Evolutionary conservation across 2,329 filamentous ascomycete genomes (phyloP).

Genomic region (Hymenoscyphus linearis): DNA sequence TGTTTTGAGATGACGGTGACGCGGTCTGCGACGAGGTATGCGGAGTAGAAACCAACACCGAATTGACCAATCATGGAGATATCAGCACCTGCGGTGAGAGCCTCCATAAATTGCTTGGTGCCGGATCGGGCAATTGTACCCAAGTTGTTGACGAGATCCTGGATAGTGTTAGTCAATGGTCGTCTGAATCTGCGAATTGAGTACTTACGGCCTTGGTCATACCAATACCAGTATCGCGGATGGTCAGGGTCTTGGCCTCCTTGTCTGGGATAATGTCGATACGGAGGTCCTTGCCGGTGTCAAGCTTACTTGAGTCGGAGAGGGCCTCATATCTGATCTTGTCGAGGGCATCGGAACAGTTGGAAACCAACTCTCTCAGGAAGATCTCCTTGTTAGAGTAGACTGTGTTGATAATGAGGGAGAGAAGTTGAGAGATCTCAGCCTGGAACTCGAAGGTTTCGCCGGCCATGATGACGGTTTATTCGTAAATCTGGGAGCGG

Average conservation of each 20-base stretch:
- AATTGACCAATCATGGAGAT: constrained; percentile 99
- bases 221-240: constrained; percentile 97
- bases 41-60: constrained; percentile 99
- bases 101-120: constrained; percentile 99
- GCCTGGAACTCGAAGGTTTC: constrained; percentile 99
- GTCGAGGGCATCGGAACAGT: constrained; percentile 97
- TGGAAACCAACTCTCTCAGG: constrained; percentile 96
- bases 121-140: constrained; percentile 98
- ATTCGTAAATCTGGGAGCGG: constrained; percentile 9
- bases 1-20: constrained; percentile 96
- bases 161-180: constrained; percentile 34
- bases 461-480: constrained; percentile 62
- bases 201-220: constrained; percentile 98
- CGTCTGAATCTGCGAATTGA: constrained; percentile 2
- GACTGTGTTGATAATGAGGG: constrained; percentile 99
- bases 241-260: constrained; percentile 94
- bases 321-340: constrained; percentile 99
- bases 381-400: constrained; percentile 99
- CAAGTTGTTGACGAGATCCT: constrained; percentile 99
- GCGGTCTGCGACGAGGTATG: constrained; percentile 96
- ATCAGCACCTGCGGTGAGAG: constrained; percentile 93
- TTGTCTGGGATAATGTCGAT: constrained; percentile 99
- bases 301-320: constrained; percentile 95
- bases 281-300: constrained; percentile 94
- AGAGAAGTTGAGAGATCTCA: constrained; percentile 99